Evolutionary conservation across 2,329 filamentous ascomycete species (phyloP), one percentile per base, ranked within the genome.

Genomic region (Camillea tinctor): DNA sequence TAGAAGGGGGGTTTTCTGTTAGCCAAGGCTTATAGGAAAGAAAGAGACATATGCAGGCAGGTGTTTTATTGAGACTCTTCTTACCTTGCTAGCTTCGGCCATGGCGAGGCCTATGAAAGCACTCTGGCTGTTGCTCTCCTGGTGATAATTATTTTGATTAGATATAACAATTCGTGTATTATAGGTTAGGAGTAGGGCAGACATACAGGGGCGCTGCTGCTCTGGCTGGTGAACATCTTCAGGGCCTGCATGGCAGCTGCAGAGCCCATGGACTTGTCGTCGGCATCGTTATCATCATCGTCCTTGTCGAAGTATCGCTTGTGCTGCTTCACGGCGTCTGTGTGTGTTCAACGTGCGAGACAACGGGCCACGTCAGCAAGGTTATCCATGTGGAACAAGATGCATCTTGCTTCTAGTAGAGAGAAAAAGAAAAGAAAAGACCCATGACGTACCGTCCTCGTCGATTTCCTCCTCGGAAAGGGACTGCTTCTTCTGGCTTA

Each of bases 81-180:
- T 57, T 63, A 93, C 80, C 81, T 93, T 93, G 71, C 88, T 88
- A 36, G 92, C 93, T 79, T 97, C 90, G 8, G 84, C 87, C 91
- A 97, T 93, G 50, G 93, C 93, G 73, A 96, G 80, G 4, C 89
- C 91, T 64, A 97, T 84, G 71, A 97, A 92, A 63, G 89, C 85
- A 73, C 89, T 92, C 81, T 96, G 88, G 67, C 86, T 85, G 70
- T 82, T 79, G 53, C 76, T 77, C 8, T 76, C 74, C 61, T 72
- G 51, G 1, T n/a, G 7, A 30, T 44, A 44, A n/a, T 2, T n/a
- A 17, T 17, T 17, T 2, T n/a, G 17, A 15, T 44, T 7, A 30
- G 26, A 9, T 30, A 2, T 30, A 11, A 30, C 6, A 30, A 30
- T 7, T 2, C 7, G 7, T 7, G 1, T 30, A 4, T 9, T 7